phyloP scores from a whole-genome alignment of 1,139 yeast genomes.

The Sugiyamaella pinicola region DNA sequence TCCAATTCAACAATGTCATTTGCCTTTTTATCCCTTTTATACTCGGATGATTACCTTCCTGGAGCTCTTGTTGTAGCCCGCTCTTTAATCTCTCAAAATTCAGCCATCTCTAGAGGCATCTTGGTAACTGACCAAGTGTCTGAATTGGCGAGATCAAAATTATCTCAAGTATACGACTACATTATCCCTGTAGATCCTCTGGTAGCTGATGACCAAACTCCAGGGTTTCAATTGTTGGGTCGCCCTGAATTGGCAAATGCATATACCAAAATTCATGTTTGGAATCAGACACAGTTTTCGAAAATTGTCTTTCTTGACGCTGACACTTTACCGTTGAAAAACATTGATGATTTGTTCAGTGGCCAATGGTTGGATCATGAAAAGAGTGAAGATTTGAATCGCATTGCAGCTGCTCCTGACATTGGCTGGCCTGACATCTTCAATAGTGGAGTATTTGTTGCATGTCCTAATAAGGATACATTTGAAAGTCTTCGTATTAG shows the following conservation, averaged over 20 bases:
- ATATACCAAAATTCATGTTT: conserved; percentile 70
- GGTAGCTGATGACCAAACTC: conserved; percentile 34
- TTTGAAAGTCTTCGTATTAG: conserved; percentile 48
- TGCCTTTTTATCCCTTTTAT: conserved; percentile 70
- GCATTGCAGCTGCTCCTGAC: conserved; percentile 75
- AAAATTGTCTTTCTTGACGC: conserved; percentile 77
- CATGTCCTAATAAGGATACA: conserved; percentile 57
- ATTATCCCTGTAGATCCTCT: conserved; percentile 42
- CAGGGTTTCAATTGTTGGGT: conserved; percentile 51
- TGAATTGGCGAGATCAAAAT: conserved; percentile 29
- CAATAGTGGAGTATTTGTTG: conserved; percentile 81
- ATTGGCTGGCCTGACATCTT: conserved; percentile 95
- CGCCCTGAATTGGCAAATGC: conserved; percentile 78
- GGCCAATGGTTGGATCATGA: conserved; percentile 32
- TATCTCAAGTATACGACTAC: conserved; percentile 39
- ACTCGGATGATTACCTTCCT: conserved; percentile 67
- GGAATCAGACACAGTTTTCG: conserved; percentile 64
- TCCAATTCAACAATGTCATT: conserved; percentile 12
- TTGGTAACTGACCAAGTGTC: conserved; percentile 41
- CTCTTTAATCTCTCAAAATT: conserved; percentile 39
- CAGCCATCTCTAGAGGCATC: conserved; percentile 35
- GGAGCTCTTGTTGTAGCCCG: conserved; percentile 71
- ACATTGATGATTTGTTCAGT: conserved; percentile 47
- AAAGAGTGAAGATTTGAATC: conserved; percentile 20
- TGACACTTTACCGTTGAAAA: conserved; percentile 68